Evolutionary conservation across 2,329 filamentous ascomycete species (phyloP).

Genomic region (Diaporthe vaccinii): DNA sequence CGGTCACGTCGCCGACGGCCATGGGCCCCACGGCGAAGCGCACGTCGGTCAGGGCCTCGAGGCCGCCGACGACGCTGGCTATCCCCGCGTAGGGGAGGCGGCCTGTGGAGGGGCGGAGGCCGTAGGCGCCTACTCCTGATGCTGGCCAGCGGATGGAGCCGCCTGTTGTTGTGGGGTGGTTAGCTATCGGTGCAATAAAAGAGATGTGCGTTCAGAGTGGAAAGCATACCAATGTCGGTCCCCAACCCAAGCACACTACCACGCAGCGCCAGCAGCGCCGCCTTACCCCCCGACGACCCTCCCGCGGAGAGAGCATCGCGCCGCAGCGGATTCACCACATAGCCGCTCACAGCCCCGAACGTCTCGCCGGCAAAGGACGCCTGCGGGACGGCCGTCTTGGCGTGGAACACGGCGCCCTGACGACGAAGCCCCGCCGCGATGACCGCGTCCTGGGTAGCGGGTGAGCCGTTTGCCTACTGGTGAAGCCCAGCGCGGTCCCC

Average conservation of each 20-base stretch:
- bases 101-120: slow-evolving; percentile 17
- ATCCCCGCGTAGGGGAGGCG: slow-evolving; percentile 26
- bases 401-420: slow-evolving; percentile 76
- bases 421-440: slow-evolving; percentile 69
- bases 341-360: not conserved
- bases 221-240: slow-evolving; percentile 53
- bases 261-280: slow-evolving; percentile 55
- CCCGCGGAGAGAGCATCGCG: slow-evolving; percentile 68
- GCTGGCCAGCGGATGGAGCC: slow-evolving; percentile 34
- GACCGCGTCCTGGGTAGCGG: not conserved
- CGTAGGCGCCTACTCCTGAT: slow-evolving; percentile 24
- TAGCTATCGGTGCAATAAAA: too few relatives aligned
- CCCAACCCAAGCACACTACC: slow-evolving; percentile 52
- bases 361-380: slow-evolving; percentile 15
- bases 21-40: slow-evolving; percentile 15
- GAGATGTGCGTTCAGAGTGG: too few relatives aligned
- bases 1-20: not conserved
- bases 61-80: not conserved
- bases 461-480: not conserved
- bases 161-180: not conserved
- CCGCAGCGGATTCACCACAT: slow-evolving; percentile 73
- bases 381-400: slow-evolving; percentile 76
- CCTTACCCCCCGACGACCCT: slow-evolving; percentile 73
- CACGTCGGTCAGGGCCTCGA: slow-evolving; percentile 14
- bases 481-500: slow-evolving; percentile 39